Evolutionary conservation across 2,329 filamentous ascomycete species (phyloP), one percentile per base, ranked within the genome.

Genomic region (Leptographium procerum): DNA sequence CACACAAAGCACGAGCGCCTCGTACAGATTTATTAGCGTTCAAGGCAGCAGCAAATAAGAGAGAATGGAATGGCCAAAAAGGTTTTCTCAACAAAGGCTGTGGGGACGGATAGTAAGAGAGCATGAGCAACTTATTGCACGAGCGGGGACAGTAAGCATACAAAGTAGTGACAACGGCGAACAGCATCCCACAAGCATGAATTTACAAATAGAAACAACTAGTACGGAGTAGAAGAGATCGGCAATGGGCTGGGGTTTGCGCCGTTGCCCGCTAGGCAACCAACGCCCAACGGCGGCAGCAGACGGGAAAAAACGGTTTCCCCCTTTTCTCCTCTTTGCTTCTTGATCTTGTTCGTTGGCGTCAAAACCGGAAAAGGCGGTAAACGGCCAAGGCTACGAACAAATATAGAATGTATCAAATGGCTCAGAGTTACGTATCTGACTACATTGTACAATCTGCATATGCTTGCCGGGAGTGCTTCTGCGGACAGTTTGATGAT

Each of bases 301-400:
- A 55, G 48, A 53, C 29, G 24, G 47, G 47, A 34, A 54, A 40
- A 54, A 54, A 54, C 52, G 52, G 52, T 54, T 56, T 50, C 22
- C 55, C 52, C 28, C 29, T 50, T 56, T 48, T 16, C n/a, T 56
- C 29, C 28, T 29, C 26, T 31, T 31, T 36, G 22, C 53, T 29
- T 43, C 29, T 43, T 43, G 50, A 36, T 24, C 31, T 29, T 51
- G 51, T 24, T 33, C 13, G 51, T 53, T 53, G 51, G 51, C 31
- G 51, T 48, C 22, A 4, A 16, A 14, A 22, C 45, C 24, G 24
- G 26, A 48, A 48, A 48, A 50, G 47, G 26, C 47, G 47, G 47
- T 50, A 26, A 14, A 50, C 24, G 24, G 47, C 24, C 13, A n/a
- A 16, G 24, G 43, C 19, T 26, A 26, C 45, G 45, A 13, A 26